phyloP scores from a whole-genome alignment of 257 asterid species.

The Anisodus tanguticus region DNA sequence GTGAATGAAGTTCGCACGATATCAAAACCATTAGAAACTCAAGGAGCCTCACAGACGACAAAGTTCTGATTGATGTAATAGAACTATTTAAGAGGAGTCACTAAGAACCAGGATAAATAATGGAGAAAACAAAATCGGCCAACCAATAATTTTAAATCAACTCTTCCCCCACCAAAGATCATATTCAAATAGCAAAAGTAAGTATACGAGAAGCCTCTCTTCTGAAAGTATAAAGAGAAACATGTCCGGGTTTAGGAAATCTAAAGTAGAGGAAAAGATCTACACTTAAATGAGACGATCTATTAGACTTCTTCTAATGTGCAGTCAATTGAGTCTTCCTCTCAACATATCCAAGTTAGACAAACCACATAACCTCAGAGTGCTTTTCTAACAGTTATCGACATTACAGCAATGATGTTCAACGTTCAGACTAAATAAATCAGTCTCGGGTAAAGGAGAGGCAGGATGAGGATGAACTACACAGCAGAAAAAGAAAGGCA shows the following conservation, averaged over 20 bases:
- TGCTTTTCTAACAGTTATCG: neutral
- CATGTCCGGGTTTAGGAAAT: neutral
- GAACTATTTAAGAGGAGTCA: neutral
- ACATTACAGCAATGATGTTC: neutral
- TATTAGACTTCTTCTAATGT: neutral
- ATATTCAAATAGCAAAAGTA: neutral
- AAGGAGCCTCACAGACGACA: neutral
- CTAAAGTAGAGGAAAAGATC: neutral
- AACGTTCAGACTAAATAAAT: neutral
- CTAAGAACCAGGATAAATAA: neutral
- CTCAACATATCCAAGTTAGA: neutral
- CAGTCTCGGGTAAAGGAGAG: neutral
- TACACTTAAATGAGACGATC: neutral
- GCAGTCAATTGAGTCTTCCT: neutral
- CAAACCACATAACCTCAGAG: neutral
- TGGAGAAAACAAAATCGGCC: neutral
- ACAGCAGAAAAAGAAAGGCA: neutral
- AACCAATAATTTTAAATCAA: neutral
- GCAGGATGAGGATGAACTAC: neutral
- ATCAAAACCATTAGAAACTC: neutral
- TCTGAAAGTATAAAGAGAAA: slow-evolving; percentile 5
- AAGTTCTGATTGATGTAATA: neutral
- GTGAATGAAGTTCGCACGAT: neutral
- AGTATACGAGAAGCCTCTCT: neutral
- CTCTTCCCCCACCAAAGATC: neutral